phyloP scores from a whole-genome alignment of 805 yeast species.

The Metschnikowia baotianmanensis region DNA sequence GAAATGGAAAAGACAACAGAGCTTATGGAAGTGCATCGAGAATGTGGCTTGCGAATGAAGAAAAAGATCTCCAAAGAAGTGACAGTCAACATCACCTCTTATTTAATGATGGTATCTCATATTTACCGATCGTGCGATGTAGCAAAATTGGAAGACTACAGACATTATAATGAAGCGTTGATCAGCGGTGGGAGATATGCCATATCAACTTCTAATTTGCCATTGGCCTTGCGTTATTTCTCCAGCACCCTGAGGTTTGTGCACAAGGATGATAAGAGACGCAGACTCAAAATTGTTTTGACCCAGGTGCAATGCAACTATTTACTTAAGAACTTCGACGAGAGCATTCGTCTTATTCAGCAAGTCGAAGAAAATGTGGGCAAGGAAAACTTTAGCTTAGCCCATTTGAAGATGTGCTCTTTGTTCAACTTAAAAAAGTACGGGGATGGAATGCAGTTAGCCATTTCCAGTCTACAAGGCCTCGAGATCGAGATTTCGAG shows the following conservation, averaged over 20 bases:
- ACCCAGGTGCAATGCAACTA: conserved; percentile 34
- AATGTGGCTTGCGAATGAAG: conserved; percentile 43
- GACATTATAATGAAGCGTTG: conserved; percentile 37
- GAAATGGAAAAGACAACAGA: conserved; percentile 26
- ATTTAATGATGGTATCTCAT: conserved; percentile 40
- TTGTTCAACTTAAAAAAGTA: conserved; percentile 28
- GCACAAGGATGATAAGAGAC: conserved; percentile 18
- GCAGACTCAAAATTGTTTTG: conserved; percentile 24
- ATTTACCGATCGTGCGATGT: conserved; percentile 35
- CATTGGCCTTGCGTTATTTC: conserved; percentile 40
- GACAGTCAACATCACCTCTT: conserved; percentile 20
- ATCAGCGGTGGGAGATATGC: conserved; percentile 45
- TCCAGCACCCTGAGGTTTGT: conserved; percentile 32
- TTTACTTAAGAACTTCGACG: conserved; percentile 28
- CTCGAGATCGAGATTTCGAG: conserved; percentile 34
- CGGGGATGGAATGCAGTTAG: conserved; percentile 34
- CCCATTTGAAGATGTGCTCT: conserved; percentile 38
- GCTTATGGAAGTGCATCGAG: conserved; percentile 31
- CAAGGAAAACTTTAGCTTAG: conserved; percentile 34
- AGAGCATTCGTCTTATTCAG: conserved; percentile 36
- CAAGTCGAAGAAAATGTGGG: conserved; percentile 28
- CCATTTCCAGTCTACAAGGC: conserved; percentile 32
- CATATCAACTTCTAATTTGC: conserved; percentile 42
- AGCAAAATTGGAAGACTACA: conserved; percentile 31
- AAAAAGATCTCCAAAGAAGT: conserved; percentile 21